Conservation (phyloP, 2,329 filamentous ascomycete species). For the Ophiostoma tasmaniense region DNA sequence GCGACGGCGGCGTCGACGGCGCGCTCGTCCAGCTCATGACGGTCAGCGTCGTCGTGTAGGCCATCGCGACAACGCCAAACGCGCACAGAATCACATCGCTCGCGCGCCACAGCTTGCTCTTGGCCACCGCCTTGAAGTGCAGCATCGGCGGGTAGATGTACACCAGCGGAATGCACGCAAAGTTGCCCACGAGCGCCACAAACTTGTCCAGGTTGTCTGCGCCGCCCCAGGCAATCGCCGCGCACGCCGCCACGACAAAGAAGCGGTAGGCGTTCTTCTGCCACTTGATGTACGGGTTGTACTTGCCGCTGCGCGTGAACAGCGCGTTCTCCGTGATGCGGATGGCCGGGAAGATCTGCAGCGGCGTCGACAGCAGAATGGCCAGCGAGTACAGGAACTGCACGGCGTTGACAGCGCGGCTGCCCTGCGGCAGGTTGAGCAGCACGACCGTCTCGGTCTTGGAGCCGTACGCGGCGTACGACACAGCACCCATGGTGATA, state of each 20-base stretch:
- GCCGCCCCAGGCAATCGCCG: constrained; percentile 81
- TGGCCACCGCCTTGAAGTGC: constrained; percentile 74
- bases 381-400: constrained; percentile 97
- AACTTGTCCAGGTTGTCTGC: constrained; percentile 95
- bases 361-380: constrained; percentile 88
- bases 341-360: constrained; percentile 97
- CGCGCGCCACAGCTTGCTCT: constrained; percentile 55
- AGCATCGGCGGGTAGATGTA: constrained; percentile 97
- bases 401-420: constrained; percentile 88
- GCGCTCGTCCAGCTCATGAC: constrained; percentile 75
- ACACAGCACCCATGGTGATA: constrained; percentile 81
- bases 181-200: constrained; percentile 89
- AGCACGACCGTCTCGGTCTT: constrained; percentile 94
- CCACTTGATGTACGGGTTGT: constrained; percentile 98
- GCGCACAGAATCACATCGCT: constrained; percentile 69
- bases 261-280: constrained; percentile 98
- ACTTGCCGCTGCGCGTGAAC: constrained; percentile 91
- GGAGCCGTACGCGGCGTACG: constrained; percentile 92
- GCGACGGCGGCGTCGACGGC: constrained; percentile 32
- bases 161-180: constrained; percentile 93
- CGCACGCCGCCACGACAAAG: constrained; percentile 79
- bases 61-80: constrained; percentile 80
- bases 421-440: constrained; percentile 91
- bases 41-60: constrained; percentile 82
- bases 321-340: constrained; percentile 91